Base-by-base conservation (phyloP, 352 stramenopile genomes). In the Pythium aphanidermatum region DNA sequence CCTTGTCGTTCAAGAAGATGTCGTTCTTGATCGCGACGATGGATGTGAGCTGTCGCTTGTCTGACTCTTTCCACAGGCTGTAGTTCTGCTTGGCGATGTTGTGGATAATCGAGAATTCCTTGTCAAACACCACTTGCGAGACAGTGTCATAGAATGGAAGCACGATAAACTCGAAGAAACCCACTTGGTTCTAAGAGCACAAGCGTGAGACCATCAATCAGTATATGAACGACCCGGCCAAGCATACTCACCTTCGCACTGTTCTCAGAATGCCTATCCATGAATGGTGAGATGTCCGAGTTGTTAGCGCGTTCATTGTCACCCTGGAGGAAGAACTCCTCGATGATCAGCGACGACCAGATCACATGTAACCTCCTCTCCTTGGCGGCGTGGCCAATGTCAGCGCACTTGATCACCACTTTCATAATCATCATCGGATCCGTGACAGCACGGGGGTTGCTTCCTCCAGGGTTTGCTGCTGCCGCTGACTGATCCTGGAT, bases 281-380 rank as follows among this genome's bases (percentile, higher is more conserved):
- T 96, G 61, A 97, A 95, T 16, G 91, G 90, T 46, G 76, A 96
- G 47, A 96, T 84, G 32, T 92, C 69, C 32, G 96, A 70, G 44
- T 82, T 85, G 27, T 88, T 70, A 28, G 72, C 64, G 36, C 88
- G 92, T 55, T 98, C 95, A 49, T 95, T 82, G 61, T 98, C 93
- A 31, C 95, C 95, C 65, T 98, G 93, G 16, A 83, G 60, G 55
- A 96, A 98, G 53, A 98, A 98, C 61, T 98, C 95, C 43, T 96
- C 81, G 40, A 97, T 87, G 39, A 97, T 95, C 25, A 95, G 70
- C 37, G 89, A 81, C 6, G 86, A 87, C 92, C 93, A 98, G 51
- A 92, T 77, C 45, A 89, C 81, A 40, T 92, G 75, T 27, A 97
- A 51, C 26, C 71, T 68, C 23, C 70, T 78, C 29, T 87, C 73